Base-by-base conservation (phyloP, 768 basidiomycete genomes). In the Russula dissimulans region DNA sequence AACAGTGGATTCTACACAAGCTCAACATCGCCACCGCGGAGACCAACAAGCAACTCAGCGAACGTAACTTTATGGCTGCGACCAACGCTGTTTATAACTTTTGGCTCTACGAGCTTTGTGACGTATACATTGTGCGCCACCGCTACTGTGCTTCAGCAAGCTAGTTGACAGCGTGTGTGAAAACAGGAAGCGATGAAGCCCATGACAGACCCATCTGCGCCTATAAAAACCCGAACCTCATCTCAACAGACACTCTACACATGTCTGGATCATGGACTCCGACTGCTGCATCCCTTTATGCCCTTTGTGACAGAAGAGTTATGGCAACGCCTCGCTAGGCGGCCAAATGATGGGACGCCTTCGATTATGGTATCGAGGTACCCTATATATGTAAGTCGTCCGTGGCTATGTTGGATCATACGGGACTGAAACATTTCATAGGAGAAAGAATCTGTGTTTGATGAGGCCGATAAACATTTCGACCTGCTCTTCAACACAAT, bases 61-160 rank as follows among this genome's bases (percentile, higher is more conserved):
- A 85, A 26, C 83, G 95, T 47, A 95, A 95, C 70, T 98, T 99
- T 77, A 93, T 95, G 86, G 77, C 80, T 17, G 97, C 94, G 0
- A 95, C 97, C 0, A 86, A 79, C 3, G 78, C 84, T 0, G 86
- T 82, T 0, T 84, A 98, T 75, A 91, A 91, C 68, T 98, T 97
- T 78, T 99, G 97, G 95, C 73, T 99, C 42, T 95, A 98, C 71
- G 95, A 99, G 72, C 78, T 98, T n/a, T 99, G 97, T 70, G 97
- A 99, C 70, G 94, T 99, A 29, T 99, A 95, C 75, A 97, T 99
- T 65, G 92, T 94, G 60, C 63, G 89, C 72, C 31, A 12, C 0
- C 15, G 26, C 62, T 34, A 39, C 29, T 17, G 14, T 39, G 31
- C 15, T 46, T 26, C 57, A 50, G 52, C 3, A 12, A 4, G 53